Percentiles rank a stretch among this genome's conserved stretches.
Conservation (phyloP, 2,329 filamentous ascomycete species). For the Leptoxyphium fumago region DNA sequence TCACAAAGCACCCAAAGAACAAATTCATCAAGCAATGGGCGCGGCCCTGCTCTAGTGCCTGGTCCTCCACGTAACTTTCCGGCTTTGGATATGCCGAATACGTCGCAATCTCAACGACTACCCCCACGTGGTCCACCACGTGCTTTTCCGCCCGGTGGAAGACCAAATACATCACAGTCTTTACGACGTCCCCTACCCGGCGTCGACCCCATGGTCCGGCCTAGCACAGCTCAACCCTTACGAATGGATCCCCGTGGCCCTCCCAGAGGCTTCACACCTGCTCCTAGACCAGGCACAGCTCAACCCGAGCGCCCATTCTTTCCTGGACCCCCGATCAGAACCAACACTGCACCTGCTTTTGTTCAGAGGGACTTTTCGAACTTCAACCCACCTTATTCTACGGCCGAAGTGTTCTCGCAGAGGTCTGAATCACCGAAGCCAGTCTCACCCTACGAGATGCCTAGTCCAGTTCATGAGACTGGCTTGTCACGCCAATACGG, state of each 20-base stretch:
- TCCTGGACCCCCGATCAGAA: background rate
- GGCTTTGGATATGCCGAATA: conserved; percentile 6
- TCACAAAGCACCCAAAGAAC: conserved; percentile 11
- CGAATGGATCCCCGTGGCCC: background rate
- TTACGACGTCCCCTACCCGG: too few species aligned
- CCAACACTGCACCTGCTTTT: background rate
- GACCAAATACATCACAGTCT: too few species aligned
- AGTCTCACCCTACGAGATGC: conserved; percentile 7
- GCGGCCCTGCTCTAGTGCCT: background rate
- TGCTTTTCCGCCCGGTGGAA: too few species aligned
- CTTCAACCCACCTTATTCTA: conserved; percentile 3
- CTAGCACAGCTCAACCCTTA: background rate
- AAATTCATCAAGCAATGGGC: conserved; percentile 8
- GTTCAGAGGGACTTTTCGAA: conserved; percentile 6
- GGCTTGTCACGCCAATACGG: conserved; percentile 4
- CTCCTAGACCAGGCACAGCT: conserved; percentile 5
- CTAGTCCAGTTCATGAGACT: conserved; percentile 4
- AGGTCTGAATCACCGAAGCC: background rate
- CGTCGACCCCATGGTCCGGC: background rate
- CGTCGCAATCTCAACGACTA: background rate
- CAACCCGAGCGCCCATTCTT: background rate
- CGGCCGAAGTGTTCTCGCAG: background rate
- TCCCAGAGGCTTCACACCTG: conserved; percentile 8
- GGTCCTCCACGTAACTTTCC: conserved; percentile 6
- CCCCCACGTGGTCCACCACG: background rate